phyloP scores from a whole-genome alignment of 345 rosid species.

The Hirschfeldia incana region DNA sequence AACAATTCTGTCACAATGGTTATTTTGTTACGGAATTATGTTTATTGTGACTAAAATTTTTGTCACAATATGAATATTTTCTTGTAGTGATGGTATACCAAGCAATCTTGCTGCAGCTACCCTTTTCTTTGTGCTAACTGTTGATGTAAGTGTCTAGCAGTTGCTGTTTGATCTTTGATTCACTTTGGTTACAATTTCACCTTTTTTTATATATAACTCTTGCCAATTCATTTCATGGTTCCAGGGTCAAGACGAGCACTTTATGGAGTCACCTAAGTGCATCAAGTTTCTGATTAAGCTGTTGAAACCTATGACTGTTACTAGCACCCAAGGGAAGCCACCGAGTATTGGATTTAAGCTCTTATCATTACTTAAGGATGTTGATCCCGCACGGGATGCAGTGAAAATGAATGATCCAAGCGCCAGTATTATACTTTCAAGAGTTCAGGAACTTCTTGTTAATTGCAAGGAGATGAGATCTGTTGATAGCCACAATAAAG shows the following conservation, averaged over 20 bases:
- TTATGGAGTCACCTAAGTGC: slow-evolving; percentile 65
- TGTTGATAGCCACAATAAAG: neutral
- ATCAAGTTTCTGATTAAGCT: slow-evolving; percentile 67
- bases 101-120: slow-evolving; percentile 91
- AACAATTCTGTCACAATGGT: too few relatives aligned
- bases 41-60: too few relatives aligned
- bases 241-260: slow-evolving; percentile 83
- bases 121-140: slow-evolving; percentile 69
- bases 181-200: neutral
- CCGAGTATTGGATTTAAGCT: slow-evolving; percentile 74
- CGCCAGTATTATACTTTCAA: slow-evolving; percentile 56
- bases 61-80: too few relatives aligned
- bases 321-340: slow-evolving; percentile 48
- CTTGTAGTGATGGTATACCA: slow-evolving; percentile 68
- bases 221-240: slow-evolving; percentile 10
- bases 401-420: slow-evolving; percentile 48
- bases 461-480: slow-evolving; percentile 75
- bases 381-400: slow-evolving; percentile 49
- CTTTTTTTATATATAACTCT: neutral
- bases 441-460: slow-evolving; percentile 70
- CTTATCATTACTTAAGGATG: slow-evolving; percentile 57
- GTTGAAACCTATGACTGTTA: slow-evolving; percentile 65
- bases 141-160: slow-evolving; percentile 59
- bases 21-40: too few relatives aligned
- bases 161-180: neutral